Conservation (phyloP, 2,329 filamentous ascomycete genomes). For the Mariannaea elegans region DNA sequence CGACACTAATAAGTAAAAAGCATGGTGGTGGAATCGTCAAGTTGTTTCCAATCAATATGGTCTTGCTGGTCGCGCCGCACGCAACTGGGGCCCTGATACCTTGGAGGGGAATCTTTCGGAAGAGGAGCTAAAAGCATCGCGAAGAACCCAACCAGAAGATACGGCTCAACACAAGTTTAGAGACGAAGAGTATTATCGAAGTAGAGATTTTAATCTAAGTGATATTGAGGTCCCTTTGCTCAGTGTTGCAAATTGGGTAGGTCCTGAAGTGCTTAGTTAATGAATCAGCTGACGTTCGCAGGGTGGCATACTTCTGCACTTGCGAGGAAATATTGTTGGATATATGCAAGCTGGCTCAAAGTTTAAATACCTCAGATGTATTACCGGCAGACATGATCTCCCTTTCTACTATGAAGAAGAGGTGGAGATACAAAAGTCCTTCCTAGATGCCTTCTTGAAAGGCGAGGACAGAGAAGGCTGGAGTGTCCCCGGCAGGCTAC, state of each 20-base stretch:
- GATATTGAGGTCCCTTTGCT: slow-evolving; percentile 73
- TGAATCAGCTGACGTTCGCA: no score
- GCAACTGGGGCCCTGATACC: slow-evolving; percentile 49
- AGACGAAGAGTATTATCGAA: slow-evolving; percentile 70
- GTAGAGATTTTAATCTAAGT: slow-evolving; percentile 69
- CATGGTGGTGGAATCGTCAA: no score
- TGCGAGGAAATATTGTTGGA: slow-evolving; percentile 75
- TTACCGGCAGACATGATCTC: slow-evolving; percentile 75
- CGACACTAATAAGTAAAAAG: no score
- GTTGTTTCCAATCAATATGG: slow-evolving; percentile 73
- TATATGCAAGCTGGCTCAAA: slow-evolving; percentile 70
- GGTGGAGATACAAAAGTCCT: no score
- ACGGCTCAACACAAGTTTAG: slow-evolving; percentile 63
- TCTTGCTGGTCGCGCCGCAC: not conserved
- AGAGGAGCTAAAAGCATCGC: slow-evolving; percentile 58
- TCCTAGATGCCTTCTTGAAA: no score
- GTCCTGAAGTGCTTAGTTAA: not conserved
- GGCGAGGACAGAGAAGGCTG: no score
- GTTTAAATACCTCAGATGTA: slow-evolving; percentile 74
- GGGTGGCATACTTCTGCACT: slow-evolving; percentile 73
- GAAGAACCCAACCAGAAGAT: slow-evolving; percentile 56
- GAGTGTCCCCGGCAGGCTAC: no score
- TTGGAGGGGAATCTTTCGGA: slow-evolving; percentile 66
- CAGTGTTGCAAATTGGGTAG: slow-evolving; percentile 71
- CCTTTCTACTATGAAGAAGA: slow-evolving; percentile 70